Conservation (phyloP, 176 grass and related monocot species). For the Ensete glaucum region DNA sequence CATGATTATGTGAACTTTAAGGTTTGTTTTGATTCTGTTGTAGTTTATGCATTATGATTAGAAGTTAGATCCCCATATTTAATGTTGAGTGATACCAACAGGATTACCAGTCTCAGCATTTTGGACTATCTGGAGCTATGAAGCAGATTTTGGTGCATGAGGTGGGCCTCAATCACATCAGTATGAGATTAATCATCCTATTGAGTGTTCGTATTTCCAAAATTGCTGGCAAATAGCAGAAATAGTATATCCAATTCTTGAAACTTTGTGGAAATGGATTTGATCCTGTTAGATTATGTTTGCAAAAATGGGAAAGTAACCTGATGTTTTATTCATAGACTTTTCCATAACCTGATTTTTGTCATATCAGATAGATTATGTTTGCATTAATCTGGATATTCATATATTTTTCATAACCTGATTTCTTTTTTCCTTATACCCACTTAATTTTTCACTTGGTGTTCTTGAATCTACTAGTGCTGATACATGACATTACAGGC, state of each 20-base stretch:
- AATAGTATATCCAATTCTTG: neutral
- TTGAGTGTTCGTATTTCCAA: neutral
- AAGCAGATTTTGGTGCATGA: conserved; percentile 86
- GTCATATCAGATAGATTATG: no score
- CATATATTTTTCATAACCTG: neutral
- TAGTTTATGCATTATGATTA: conserved; percentile 14
- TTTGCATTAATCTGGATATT: no score
- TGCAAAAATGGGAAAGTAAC: neutral
- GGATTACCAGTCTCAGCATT: conserved; percentile 69
- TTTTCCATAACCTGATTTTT: no score
- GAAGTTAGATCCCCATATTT: conserved; percentile 19
- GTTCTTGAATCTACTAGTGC: neutral
- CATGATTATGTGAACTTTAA: conserved; percentile 67
- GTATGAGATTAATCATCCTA: neutral
- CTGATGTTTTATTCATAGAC: neutral
- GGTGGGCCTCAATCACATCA: conserved; percentile 30
- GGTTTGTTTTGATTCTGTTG: conserved; percentile 30
- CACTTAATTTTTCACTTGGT: neutral
- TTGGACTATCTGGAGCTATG: conserved; percentile 56
- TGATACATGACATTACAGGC: conserved; percentile 35
- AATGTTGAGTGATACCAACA: conserved; percentile 33
- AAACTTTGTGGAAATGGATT: neutral
- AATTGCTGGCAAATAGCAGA: neutral
- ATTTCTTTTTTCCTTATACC: neutral
- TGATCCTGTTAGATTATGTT: neutral